Percentiles rank a stretch among this genome's conserved stretches.
Evolutionary conservation across 306 rosid genomes (phyloP).

Genomic region (Astragalus membranaceus): DNA sequence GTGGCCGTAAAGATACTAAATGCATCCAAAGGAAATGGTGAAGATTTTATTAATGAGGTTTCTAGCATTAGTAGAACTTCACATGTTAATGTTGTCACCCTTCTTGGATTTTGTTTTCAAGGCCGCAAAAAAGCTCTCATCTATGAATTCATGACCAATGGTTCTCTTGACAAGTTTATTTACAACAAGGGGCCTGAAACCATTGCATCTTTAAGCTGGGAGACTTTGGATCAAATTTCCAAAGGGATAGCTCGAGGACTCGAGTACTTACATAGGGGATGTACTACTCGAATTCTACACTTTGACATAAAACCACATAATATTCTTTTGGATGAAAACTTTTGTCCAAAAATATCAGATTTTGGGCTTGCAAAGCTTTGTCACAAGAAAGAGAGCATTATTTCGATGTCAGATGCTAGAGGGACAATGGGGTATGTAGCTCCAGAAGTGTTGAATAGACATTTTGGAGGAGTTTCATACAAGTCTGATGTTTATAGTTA

Average conservation of each 20-base stretch:
- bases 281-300: background rate
- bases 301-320: background rate
- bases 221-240: background rate
- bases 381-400: background rate
- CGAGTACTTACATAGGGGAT: background rate
- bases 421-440: background rate
- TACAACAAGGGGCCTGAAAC: background rate
- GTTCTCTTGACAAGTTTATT: background rate
- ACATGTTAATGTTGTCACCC: background rate
- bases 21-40: background rate
- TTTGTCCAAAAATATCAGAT: background rate
- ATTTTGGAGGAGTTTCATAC: background rate
- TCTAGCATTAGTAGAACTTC: background rate
- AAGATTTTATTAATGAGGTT: background rate
- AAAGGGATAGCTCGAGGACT: background rate
- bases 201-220: background rate
- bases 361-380: background rate
- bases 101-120: background rate
- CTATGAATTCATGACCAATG: background rate
- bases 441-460: background rate
- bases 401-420: background rate
- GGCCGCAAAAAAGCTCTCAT: background rate
- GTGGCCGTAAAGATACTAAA: background rate
- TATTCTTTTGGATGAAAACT: background rate
- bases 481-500: background rate